Evolutionary conservation across 345 rosid genomes (phyloP), one percentile per base, ranked within the genome.

Genomic region (Pistacia integerrima): DNA sequence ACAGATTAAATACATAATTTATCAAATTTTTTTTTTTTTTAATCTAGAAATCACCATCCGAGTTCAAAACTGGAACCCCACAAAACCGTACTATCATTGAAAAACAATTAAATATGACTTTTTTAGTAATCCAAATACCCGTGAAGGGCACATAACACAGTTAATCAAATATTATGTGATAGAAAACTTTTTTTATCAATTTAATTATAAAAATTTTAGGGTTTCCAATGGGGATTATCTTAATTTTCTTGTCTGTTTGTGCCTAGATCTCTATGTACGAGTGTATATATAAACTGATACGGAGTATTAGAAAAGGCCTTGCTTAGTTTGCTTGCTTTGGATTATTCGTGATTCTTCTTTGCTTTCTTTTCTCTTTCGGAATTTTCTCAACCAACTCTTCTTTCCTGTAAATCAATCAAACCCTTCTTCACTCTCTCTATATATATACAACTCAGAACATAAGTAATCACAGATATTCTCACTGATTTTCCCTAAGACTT

Each of bases 341-440:
- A 70, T 84, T 84, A 79, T 74, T 78, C 79, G 58, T 80, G 63
- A 72, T 48, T 76, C 71, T 79, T 35, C 72, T 73, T 81, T 70
- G 64, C 67, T 49, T 60, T 64, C 69, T 64, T 66, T 71, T 65
- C 57, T 62, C 22, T 69, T 82, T 35, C 13, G 5, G 51, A 33
- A 77, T 54, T 83, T 84, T 79, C 88, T 59, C 74, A 85, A 76
- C 84, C 81, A 82, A 86, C 81, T 75, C 74, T 52, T 64, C 22
- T 41, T 62, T 46, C 56, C n/a, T 35, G 54, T 52, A 25, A 70
- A 54, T 57, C 13, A 22, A 36, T 41, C 44, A 41, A 41, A 41
- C 44, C 44, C 44, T 41, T 41, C 44, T 41, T 41, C 44, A 41
- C 20, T 67, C 66, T 67, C 6, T 28, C 20, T 48, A 20, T 65